These are phyloP conservation scores for Atkinsonella texensis DNA, from an alignment of 2,329 filamentous ascomycete species.

Conservation along the genomic window DNA sequence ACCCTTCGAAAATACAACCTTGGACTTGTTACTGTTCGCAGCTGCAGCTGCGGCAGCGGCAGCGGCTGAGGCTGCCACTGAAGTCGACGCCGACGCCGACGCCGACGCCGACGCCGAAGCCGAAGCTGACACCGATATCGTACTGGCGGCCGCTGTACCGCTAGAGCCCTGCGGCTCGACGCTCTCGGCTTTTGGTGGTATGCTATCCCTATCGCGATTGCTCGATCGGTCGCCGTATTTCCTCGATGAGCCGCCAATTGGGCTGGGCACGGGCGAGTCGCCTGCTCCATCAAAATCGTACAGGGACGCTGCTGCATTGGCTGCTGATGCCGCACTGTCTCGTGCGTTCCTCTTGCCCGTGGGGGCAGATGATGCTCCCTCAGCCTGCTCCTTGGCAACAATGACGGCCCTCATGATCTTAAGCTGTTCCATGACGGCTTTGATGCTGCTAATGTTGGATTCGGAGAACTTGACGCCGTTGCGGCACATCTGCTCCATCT, in stretches of 20 bases:
- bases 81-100: slow-evolving; percentile 1
- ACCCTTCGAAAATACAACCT: slow-evolving; percentile 46
- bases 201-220: slow-evolving; percentile 36
- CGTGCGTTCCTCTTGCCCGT: slow-evolving; percentile 13
- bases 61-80: background rate
- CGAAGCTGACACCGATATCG: slow-evolving; percentile 1
- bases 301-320: slow-evolving; percentile 21
- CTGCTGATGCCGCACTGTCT: slow-evolving; percentile 11
- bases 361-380: slow-evolving; percentile 14
- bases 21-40: slow-evolving; percentile 26
- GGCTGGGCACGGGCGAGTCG: slow-evolving; percentile 34
- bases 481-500: slow-evolving; percentile 31
- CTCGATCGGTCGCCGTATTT: slow-evolving; percentile 26
- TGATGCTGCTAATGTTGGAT: slow-evolving; percentile 23
- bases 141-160: background rate
- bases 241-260: slow-evolving; percentile 22
- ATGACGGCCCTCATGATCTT: slow-evolving; percentile 30
- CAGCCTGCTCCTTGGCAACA: slow-evolving; percentile 30
- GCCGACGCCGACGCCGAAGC: background rate
- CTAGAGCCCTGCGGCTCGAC: slow-evolving; percentile 37
- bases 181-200: slow-evolving; percentile 43
- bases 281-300: slow-evolving; percentile 33
- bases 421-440: slow-evolving; percentile 28
- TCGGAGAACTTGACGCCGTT: slow-evolving; percentile 30
- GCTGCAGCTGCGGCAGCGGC: background rate